A percentile compares a stretch with the other conserved stretches of the same genome.
These are phyloP conservation scores for Ormosia emarginata DNA, from an alignment of 306 rosid genomes.

Conservation along the genomic window DNA sequence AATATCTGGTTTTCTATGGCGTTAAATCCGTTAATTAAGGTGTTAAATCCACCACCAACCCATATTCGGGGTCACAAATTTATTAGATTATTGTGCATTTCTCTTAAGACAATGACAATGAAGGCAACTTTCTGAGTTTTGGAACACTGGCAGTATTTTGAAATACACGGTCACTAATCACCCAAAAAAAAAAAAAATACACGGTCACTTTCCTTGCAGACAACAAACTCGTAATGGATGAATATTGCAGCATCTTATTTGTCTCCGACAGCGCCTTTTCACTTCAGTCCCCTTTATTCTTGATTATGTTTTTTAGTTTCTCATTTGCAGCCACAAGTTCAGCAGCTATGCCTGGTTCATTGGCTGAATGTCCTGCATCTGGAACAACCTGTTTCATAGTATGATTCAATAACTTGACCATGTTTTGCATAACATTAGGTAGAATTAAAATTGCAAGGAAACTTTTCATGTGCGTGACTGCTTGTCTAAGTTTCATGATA, in stretches of 20 bases:
- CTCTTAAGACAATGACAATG: too few relatives aligned
- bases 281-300: conserved; percentile 43
- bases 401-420: conserved; percentile 20
- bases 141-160: too few relatives aligned
- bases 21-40: too few relatives aligned
- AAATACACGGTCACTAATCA: too few relatives aligned
- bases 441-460: not conserved
- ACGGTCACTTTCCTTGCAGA: not conserved
- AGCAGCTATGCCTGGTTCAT: conserved; percentile 82
- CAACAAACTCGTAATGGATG: not conserved
- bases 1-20: too few relatives aligned
- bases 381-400: conserved; percentile 57
- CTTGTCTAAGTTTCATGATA: not conserved
- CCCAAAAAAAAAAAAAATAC: too few relatives aligned
- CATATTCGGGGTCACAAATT: too few relatives aligned
- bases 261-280: not conserved
- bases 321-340: conserved; percentile 96
- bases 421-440: not conserved
- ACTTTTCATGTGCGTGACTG: not conserved
- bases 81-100: too few relatives aligned
- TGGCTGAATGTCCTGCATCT: conserved; percentile 94
- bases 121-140: too few relatives aligned
- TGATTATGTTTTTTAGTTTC: conserved; percentile 57
- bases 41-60: too few relatives aligned
- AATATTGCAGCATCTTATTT: not conserved